phyloP scores from a whole-genome alignment of 2,329 filamentous ascomycete genomes.

The Fusarium algeriense region DNA sequence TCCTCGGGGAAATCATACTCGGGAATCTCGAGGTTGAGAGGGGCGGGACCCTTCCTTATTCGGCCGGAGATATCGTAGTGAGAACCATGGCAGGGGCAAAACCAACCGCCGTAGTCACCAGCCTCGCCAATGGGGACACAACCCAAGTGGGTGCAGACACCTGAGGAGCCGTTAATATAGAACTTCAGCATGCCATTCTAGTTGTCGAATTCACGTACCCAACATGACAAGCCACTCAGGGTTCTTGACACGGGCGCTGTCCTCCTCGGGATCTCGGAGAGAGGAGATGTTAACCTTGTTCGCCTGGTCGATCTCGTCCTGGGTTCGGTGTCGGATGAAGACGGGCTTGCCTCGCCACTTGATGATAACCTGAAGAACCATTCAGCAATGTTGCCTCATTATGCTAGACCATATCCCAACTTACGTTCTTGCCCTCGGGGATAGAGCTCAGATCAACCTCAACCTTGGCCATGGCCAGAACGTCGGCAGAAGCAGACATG shows the following conservation, averaged over 20 bases:
- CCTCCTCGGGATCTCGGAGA: constrained; percentile 91
- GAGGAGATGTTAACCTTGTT: constrained; percentile 85
- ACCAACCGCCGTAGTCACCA: constrained; percentile 98
- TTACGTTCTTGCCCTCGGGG: constrained; percentile 98
- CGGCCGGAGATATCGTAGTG: constrained; percentile 99
- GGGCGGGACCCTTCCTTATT: constrained; percentile 96
- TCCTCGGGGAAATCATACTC: constrained; percentile 94
- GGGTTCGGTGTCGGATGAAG: constrained; percentile 98
- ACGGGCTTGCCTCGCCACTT: constrained; percentile 99
- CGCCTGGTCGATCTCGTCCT: constrained; percentile 93
- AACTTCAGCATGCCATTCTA: not conserved
- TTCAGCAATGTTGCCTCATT: constrained; percentile 11
- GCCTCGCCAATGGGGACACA: constrained; percentile 99
- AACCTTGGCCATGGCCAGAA: constrained; percentile 99
- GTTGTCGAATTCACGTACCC: constrained; percentile 66
- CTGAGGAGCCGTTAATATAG: constrained; percentile 57
- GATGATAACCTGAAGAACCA: constrained; percentile 82
- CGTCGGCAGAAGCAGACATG: constrained; percentile 99
- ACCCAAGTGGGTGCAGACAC: constrained; percentile 98
- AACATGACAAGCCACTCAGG: constrained; percentile 99
- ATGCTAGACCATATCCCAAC: constrained; percentile 51
- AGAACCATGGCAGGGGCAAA: constrained; percentile 99
- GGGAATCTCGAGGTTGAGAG: constrained; percentile 96
- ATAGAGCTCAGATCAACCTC: constrained; percentile 94
- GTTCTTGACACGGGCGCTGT: constrained; percentile 95